Evolutionary conservation across 371 early-diverging fungal species (phyloP).

Genomic region (Mortierella sp.): DNA sequence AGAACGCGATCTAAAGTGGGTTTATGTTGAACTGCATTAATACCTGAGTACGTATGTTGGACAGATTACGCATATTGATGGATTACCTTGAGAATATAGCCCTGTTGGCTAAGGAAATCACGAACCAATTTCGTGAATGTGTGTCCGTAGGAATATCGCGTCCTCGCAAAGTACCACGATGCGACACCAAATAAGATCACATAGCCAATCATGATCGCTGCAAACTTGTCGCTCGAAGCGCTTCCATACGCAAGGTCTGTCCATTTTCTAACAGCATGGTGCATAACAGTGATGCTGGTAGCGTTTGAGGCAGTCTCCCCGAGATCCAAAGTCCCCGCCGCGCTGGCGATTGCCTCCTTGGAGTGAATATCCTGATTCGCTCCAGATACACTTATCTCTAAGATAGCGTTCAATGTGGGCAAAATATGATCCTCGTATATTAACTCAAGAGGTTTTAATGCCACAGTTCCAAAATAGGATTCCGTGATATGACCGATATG

Average conservation of each 20-base stretch:
- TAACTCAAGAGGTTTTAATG: conserved; percentile 10
- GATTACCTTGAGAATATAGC: conserved; percentile 65
- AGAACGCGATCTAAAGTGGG: conserved; percentile 68
- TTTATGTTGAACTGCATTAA: not conserved
- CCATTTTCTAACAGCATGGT: conserved; percentile 34
- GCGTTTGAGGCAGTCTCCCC: not conserved
- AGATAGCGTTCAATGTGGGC: conserved; percentile 28
- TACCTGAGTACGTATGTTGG: not conserved
- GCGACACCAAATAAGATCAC: conserved; percentile 40
- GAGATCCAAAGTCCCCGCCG: not conserved
- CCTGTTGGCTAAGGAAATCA: conserved; percentile 67
- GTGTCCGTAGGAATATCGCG: conserved; percentile 29
- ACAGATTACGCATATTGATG: too few species aligned
- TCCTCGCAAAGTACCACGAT: conserved; percentile 40
- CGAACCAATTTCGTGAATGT: conserved; percentile 60
- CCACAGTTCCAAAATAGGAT: conserved; percentile 13
- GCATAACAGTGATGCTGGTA: conserved; percentile 15
- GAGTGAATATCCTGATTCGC: not conserved
- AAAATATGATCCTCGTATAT: conserved; percentile 11
- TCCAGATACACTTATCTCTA: conserved; percentile 10
- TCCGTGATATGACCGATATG: not conserved
- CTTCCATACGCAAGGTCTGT: conserved; percentile 36
- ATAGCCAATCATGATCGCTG: conserved; percentile 57
- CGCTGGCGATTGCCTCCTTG: not conserved
- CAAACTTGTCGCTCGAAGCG: conserved; percentile 53